These are phyloP conservation scores for Peronospora tabacina DNA, from an alignment of 352 stramenopile genomes.

Conservation along the genomic window DNA sequence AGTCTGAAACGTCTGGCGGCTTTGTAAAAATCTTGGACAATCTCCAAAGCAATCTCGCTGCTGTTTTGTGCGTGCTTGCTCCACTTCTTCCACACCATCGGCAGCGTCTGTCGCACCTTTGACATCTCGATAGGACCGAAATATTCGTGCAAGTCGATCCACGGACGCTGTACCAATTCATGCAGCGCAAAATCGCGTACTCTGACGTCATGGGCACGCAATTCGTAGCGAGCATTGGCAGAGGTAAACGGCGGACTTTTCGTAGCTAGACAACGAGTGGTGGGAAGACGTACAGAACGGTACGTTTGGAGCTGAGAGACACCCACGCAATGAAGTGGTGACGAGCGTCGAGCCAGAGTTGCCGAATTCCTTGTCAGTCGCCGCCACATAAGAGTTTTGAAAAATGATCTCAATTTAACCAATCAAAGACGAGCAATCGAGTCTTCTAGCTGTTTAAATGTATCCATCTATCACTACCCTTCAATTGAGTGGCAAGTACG, in stretches of 20 bases:
- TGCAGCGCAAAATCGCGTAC: conserved; percentile 24
- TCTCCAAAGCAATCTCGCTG: conserved; percentile 10
- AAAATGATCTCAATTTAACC: conserved; percentile 2
- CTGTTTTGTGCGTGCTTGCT: conserved; percentile 2
- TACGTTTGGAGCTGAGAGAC: not conserved
- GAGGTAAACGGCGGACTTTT: conserved; percentile 9
- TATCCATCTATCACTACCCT: conserved; percentile 8
- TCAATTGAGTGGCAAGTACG: not conserved
- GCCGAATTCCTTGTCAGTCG: conserved; percentile 10
- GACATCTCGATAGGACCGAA: conserved; percentile 22
- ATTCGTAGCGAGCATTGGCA: conserved; percentile 1
- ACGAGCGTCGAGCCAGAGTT: not conserved
- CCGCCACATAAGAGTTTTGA: conserved; percentile 15
- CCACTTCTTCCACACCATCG: conserved; percentile 24
- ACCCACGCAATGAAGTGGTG: not conserved
- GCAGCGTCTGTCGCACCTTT: conserved; percentile 23
- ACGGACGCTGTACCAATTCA: conserved; percentile 27
- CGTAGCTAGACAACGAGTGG: not conserved
- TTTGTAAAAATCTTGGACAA: conserved; percentile 32
- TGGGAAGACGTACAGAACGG: not conserved
- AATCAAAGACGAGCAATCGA: conserved; percentile 11
- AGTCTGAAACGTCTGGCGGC: conserved; percentile 23
- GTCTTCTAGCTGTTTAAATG: conserved; percentile 1
- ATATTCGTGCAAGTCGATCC: conserved; percentile 22
- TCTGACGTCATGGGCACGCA: conserved; percentile 10